Conservation (phyloP, 805 yeast species). For the Priceomyces fermenticarens region DNA sequence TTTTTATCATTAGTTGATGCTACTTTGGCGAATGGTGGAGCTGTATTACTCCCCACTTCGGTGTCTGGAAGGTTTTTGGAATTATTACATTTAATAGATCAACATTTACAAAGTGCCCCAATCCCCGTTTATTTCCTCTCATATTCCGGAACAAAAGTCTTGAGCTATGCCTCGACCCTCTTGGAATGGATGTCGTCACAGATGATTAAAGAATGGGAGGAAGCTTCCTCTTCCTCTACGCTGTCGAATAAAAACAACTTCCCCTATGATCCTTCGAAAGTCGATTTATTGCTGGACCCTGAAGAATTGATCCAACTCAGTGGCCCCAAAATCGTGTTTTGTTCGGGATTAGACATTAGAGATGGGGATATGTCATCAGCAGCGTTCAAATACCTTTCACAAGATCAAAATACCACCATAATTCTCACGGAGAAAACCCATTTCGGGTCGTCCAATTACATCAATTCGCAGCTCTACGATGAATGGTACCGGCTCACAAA, state of each 20-base stretch:
- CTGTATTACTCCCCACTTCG: constrained; percentile 79
- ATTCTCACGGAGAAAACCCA: constrained; percentile 69
- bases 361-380: constrained; percentile 61
- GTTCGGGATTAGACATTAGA: constrained; percentile 64
- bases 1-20: constrained; percentile 63
- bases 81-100: constrained; percentile 68
- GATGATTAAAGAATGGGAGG: constrained; percentile 84
- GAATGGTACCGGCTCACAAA: constrained; percentile 51
- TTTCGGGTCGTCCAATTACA: constrained; percentile 33
- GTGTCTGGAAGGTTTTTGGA: constrained; percentile 81
- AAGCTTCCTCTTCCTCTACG: constrained; percentile 19
- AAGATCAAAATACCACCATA: constrained; percentile 64
- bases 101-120: constrained; percentile 53
- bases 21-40: constrained; percentile 70
- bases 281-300: constrained; percentile 53
- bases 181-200: constrained; percentile 93
- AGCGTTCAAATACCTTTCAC: constrained; percentile 54
- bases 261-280: constrained; percentile 74
- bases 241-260: constrained; percentile 49
- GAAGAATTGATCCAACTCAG: constrained; percentile 51
- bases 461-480: constrained; percentile 48
- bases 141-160: constrained; percentile 70
- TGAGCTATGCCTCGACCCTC: constrained; percentile 83
- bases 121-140: constrained; percentile 77
- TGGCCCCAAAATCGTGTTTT: constrained; percentile 79